A percentile compares a stretch with the other conserved stretches of the same genome.
phyloP scores from a whole-genome alignment of 495 filamentous ascomycete genomes.

The Penicillium atrosanguineum region DNA sequence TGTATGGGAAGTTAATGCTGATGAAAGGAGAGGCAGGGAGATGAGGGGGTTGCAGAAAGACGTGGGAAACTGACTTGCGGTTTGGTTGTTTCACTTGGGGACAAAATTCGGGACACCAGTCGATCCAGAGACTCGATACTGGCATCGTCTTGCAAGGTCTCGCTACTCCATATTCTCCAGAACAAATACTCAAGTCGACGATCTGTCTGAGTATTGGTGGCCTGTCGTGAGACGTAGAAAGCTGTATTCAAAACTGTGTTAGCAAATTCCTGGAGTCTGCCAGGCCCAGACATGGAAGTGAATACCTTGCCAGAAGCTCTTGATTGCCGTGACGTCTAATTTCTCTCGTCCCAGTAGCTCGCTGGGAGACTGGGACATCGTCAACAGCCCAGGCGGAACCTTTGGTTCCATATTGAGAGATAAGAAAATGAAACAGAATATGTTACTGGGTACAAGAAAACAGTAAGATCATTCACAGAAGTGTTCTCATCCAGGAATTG shows the following conservation, averaged over 20 bases:
- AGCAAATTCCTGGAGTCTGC: constrained; percentile 4
- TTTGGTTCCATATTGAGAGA: constrained; percentile 37
- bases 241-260: constrained; percentile 23
- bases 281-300: not conserved
- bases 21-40: not conserved
- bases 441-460: not conserved
- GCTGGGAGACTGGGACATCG: constrained; percentile 23
- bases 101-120: constrained; percentile 43
- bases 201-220: constrained; percentile 38
- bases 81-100: not conserved
- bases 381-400: constrained; percentile 52
- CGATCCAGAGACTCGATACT: constrained; percentile 34
- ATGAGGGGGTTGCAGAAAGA: not conserved
- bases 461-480: not conserved
- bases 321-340: constrained; percentile 30
- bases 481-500: not conserved
- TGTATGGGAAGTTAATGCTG: not conserved
- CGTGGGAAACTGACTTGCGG: not conserved
- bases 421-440: not conserved
- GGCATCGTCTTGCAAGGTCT: constrained; percentile 25
- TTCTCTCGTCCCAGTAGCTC: constrained; percentile 29
- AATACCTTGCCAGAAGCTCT: constrained; percentile 51
- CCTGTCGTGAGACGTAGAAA: constrained; percentile 37
- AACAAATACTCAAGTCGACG: constrained; percentile 51
- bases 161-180: constrained; percentile 51